Conservation (phyloP, 2,329 filamentous ascomycete genomes). For the Grosmannia serpens region DNA sequence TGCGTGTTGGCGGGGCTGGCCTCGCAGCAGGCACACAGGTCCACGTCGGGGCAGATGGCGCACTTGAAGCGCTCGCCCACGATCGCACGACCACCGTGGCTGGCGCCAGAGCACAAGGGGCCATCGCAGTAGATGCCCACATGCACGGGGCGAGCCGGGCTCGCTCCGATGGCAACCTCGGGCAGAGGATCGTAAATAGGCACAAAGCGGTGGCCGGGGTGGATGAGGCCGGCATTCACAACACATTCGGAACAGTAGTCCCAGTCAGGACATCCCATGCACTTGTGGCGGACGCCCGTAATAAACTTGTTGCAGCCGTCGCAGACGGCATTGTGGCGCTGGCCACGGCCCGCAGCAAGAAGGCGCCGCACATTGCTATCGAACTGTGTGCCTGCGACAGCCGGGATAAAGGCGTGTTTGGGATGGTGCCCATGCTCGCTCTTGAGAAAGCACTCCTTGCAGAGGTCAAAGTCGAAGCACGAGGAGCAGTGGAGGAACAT, state of each 20-base stretch:
- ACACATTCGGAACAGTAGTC: constrained; percentile 81
- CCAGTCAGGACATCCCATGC: constrained; percentile 92
- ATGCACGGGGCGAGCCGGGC: constrained; percentile 43
- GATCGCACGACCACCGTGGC: constrained; percentile 48
- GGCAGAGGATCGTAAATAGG: constrained; percentile 60
- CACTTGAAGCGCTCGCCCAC: constrained; percentile 90
- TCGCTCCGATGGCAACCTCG: not conserved
- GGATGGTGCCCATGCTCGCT: constrained; percentile 86
- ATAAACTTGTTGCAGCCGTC: constrained; percentile 90
- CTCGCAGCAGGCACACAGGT: constrained; percentile 93
- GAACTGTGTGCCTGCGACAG: constrained; percentile 50
- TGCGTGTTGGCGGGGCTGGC: constrained; percentile 73
- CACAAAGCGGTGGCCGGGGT: constrained; percentile 79
- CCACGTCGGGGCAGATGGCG: constrained; percentile 84
- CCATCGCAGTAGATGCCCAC: constrained; percentile 90
- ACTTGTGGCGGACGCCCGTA: constrained; percentile 87
- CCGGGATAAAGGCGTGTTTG: constrained; percentile 65
- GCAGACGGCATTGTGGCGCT: constrained; percentile 78
- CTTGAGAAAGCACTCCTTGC: constrained; percentile 64
- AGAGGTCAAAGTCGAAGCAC: constrained; percentile 90
- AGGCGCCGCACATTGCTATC: constrained; percentile 51
- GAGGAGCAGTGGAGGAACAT: constrained; percentile 75
- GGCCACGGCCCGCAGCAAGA: constrained; percentile 68
- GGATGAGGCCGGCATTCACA: constrained; percentile 51
- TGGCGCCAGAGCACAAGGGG: constrained; percentile 58